Evolutionary conservation across 179 eudicot species (phyloP).

Genomic region (Silene noctiflora): DNA sequence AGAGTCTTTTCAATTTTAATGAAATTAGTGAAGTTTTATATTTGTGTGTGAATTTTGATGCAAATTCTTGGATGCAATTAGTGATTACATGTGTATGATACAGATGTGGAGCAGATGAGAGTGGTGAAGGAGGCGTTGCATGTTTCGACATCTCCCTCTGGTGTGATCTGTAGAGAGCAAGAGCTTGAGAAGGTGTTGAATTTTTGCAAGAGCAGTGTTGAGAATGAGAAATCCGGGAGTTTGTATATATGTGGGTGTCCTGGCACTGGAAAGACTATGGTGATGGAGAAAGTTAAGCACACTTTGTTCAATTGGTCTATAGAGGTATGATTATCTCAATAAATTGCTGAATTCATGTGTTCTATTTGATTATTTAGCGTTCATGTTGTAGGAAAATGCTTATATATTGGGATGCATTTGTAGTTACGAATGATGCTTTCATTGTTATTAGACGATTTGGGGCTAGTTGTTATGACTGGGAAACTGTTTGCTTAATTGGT

Average conservation of each 20-base stretch:
- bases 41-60: not conserved
- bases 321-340: conserved; percentile 42
- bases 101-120: conserved; percentile 66
- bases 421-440: not conserved
- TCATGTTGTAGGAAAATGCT: conserved; percentile 1
- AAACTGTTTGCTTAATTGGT: too few species aligned
- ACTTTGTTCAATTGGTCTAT: conserved; percentile 57
- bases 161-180: conserved; percentile 69
- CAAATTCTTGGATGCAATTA: not conserved
- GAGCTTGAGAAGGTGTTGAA: conserved; percentile 63
- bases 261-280: conserved; percentile 90
- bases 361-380: not conserved
- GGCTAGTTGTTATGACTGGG: too few species aligned
- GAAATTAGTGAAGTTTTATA: not conserved
- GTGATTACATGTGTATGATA: not conserved
- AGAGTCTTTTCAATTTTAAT: too few species aligned
- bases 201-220: conserved; percentile 70
- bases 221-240: conserved; percentile 68
- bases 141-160: conserved; percentile 60
- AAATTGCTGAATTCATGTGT: not conserved
- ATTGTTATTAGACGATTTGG: too few species aligned
- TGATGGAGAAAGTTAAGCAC: conserved; percentile 76
- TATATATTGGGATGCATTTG: too few species aligned
- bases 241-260: conserved; percentile 91
- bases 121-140: conserved; percentile 83